These are phyloP conservation scores for Candida bentonensis DNA, from an alignment of 805 yeast species.

Conservation along the genomic window DNA sequence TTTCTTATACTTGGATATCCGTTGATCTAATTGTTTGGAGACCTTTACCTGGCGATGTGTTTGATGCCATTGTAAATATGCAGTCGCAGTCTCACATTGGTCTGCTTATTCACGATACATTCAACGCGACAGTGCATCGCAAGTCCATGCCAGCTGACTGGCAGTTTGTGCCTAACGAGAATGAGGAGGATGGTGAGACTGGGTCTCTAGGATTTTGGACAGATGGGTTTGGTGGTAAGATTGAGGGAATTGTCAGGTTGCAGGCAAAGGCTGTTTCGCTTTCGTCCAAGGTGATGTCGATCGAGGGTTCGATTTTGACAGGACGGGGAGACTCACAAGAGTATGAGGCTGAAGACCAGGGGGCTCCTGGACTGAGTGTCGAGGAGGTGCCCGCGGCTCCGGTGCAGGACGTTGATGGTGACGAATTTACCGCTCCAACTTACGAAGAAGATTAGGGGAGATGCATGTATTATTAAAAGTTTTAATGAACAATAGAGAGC, in stretches of 20 bases:
- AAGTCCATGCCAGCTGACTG: constrained; percentile 75
- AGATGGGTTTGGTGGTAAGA: constrained; percentile 55
- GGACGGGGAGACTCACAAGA: not conserved
- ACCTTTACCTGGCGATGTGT: constrained; percentile 73
- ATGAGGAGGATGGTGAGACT: constrained; percentile 28
- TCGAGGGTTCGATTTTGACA: constrained; percentile 52
- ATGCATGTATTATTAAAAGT: too few species aligned
- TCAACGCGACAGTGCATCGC: constrained; percentile 84
- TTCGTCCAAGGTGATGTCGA: constrained; percentile 64
- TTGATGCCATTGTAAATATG: constrained; percentile 81
- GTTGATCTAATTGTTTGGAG: constrained; percentile 81
- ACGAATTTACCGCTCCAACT: not conserved
- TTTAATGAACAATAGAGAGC: too few species aligned
- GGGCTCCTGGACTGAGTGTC: constrained; percentile 1
- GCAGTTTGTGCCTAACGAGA: constrained; percentile 69
- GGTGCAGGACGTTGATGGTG: too few species aligned
- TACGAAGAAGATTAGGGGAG: not conserved
- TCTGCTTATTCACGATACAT: constrained; percentile 77
- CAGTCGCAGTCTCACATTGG: constrained; percentile 95
- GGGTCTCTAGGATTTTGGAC: constrained; percentile 74
- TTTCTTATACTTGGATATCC: constrained; percentile 73
- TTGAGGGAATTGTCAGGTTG: constrained; percentile 75
- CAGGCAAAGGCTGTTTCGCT: constrained; percentile 49
- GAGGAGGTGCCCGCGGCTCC: too few species aligned
- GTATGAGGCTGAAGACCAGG: not conserved